Evolutionary conservation across 495 filamentous ascomycete genomes (phyloP), one percentile per base, ranked within the genome.

Genomic region (Penicillium alfredii): DNA sequence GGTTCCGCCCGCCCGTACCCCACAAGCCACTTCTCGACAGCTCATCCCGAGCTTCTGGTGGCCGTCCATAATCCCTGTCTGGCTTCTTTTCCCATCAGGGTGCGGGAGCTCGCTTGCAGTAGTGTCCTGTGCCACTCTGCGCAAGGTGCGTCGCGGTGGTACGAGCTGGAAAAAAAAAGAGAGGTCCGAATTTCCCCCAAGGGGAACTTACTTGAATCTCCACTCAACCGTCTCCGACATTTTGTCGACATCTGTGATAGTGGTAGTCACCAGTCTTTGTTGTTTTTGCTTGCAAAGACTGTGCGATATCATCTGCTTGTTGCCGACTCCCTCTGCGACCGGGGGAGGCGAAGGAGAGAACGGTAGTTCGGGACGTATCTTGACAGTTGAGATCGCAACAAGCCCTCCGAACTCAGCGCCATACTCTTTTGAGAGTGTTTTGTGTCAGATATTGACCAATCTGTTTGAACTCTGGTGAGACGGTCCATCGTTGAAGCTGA

Each of bases 161-260:
- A 49, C 45, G 38, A 45, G 18, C 40, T 45, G 30, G 38, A 38
- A 33, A 49, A 44, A 20, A 7, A 18, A 30, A 14, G 31, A 14
- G 34, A 7, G 24, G 12, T 33, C 33, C 39, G 44, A 22, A 44
- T 17, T 35, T 29, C 20, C 17, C 24, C 32, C 27, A 38, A 18
- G 25, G 38, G 31, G 24, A 26, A 32, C 40, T n/a, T n/a, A n/a
- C n/a, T n/a, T n/a, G n/a, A n/a, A n/a, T n/a, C n/a, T n/a, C n/a
- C n/a, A n/a, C n/a, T n/a, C n/a, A n/a, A n/a, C n/a, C n/a, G n/a
- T n/a, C n/a, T n/a, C n/a, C n/a, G n/a, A n/a, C n/a, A n/a, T n/a
- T n/a, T n/a, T n/a, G n/a, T n/a, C n/a, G n/a, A n/a, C n/a, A n/a
- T n/a, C n/a, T n/a, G n/a, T n/a, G n/a, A n/a, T n/a, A n/a, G n/a